phyloP scores from a whole-genome alignment of 139 green algal genomes.

The Chlamydomonas asymmetrica region DNA sequence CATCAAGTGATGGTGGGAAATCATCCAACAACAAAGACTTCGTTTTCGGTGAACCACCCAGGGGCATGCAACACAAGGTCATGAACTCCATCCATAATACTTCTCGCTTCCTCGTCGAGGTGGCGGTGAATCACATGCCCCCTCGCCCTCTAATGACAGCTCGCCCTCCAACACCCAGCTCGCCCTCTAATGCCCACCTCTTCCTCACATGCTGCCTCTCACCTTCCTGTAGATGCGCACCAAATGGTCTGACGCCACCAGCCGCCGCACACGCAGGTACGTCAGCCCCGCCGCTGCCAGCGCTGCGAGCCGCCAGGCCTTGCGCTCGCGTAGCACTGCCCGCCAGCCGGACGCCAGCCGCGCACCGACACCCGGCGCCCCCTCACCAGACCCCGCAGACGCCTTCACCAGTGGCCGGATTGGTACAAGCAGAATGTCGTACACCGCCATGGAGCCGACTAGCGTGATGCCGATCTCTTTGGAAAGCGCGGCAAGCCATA shows the following conservation, averaged over 20 bases:
- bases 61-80: no score
- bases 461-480: conserved; percentile 86
- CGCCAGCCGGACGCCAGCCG: neutral
- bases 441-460: conserved; percentile 58
- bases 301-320: conserved; percentile 36
- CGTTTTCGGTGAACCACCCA: no score
- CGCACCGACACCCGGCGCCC: neutral
- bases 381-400: neutral
- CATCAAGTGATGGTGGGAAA: no score
- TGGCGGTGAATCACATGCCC: no score
- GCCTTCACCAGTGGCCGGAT: neutral
- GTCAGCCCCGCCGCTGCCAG: conserved; percentile 28
- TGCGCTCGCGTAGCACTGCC: conserved; percentile 14
- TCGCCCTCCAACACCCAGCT: neutral
- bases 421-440: conserved; percentile 55
- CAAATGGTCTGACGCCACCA: conserved; percentile 71
- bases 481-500: conserved; percentile 54
- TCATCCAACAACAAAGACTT: no score
- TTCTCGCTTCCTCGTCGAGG: no score
- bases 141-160: no score
- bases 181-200: no score
- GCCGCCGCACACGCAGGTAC: conserved; percentile 53
- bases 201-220: neutral
- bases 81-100: no score
- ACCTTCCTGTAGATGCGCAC: conserved; percentile 81